Percentiles rank a stretch among this genome's conserved stretches.
phyloP scores from a whole-genome alignment of 2,329 filamentous ascomycete genomes.

The Huntiella savannae region DNA sequence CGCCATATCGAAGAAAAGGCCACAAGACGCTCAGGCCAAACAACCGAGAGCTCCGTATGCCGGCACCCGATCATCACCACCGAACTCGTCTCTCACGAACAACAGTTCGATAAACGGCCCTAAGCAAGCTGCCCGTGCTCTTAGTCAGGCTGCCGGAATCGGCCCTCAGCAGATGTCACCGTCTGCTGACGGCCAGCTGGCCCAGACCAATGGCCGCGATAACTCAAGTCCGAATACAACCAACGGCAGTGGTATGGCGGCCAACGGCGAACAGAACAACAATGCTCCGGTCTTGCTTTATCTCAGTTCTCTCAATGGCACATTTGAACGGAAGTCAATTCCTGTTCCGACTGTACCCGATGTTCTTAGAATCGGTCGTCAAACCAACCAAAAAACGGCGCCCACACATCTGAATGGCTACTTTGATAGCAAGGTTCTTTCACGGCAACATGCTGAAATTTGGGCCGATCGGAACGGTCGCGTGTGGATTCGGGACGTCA shows the following conservation, averaged over 20 bases:
- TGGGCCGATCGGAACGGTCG: constrained; percentile 76
- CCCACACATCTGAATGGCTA: constrained; percentile 83
- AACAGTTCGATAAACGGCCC: neutral
- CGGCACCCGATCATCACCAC: neutral
- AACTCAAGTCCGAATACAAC: constrained; percentile 20
- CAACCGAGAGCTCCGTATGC: constrained; percentile 7
- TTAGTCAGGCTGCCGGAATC: neutral
- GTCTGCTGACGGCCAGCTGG: constrained; percentile 12
- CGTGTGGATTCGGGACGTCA: constrained; percentile 91
- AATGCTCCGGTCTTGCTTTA: constrained; percentile 60
- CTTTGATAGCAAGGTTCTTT: constrained; percentile 96
- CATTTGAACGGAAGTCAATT: constrained; percentile 94
- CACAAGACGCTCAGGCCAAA: neutral
- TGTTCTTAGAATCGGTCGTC: constrained; percentile 79
- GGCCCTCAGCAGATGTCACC: constrained; percentile 7
- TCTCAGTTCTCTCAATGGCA: constrained; percentile 79
- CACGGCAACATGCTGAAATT: constrained; percentile 86
- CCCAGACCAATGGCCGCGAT: constrained; percentile 21
- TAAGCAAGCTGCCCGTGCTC: constrained; percentile 1
- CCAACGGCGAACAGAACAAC: constrained; percentile 41
- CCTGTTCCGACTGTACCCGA: constrained; percentile 86
- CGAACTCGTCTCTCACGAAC: neutral
- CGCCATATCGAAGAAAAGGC: constrained; percentile 8
- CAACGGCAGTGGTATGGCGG: constrained; percentile 35
- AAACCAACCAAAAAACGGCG: constrained; percentile 91